Conservation (phyloP, 2,329 filamentous ascomycete species). For the Sarocladiaceae sp. region DNA sequence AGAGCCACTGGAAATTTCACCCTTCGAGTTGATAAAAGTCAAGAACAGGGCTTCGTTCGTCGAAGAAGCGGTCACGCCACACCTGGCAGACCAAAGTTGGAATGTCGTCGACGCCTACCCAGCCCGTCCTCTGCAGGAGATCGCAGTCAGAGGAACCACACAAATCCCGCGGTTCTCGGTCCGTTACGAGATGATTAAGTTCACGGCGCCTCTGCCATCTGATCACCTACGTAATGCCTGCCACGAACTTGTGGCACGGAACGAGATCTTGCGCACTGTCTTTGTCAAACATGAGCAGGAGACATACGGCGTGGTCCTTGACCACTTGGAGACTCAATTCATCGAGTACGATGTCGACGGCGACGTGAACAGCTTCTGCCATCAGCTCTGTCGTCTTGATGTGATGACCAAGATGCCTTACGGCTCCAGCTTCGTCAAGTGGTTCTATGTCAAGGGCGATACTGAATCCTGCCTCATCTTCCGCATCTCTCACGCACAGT, state of each 20-base stretch:
- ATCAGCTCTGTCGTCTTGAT: conserved; percentile 49
- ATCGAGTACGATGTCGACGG: conserved; percentile 44
- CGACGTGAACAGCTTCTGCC: conserved; percentile 42
- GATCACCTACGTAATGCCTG: conserved; percentile 43
- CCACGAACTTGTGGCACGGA: conserved; percentile 48
- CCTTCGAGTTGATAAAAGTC: conserved; percentile 44
- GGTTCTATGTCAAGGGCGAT: conserved; percentile 41
- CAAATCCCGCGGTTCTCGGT: conserved; percentile 53
- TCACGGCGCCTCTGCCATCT: conserved; percentile 44
- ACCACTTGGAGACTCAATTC: conserved; percentile 44
- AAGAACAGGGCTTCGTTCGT: conserved; percentile 37
- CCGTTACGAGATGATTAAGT: conserved; percentile 59
- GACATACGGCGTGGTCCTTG: conserved; percentile 52
- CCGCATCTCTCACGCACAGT: conserved; percentile 62
- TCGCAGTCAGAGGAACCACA: conserved; percentile 53
- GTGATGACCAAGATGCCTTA: conserved; percentile 48
- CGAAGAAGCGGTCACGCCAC: conserved; percentile 40
- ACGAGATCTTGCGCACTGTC: conserved; percentile 61
- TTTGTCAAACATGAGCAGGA: conserved; percentile 48
- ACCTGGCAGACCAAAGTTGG: conserved; percentile 40
- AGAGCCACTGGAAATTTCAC: conserved; percentile 24
- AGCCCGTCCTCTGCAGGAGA: conserved; percentile 50
- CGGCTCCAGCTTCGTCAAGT: conserved; percentile 55
- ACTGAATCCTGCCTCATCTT: conserved; percentile 42
- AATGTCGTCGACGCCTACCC: conserved; percentile 51